Conservation (phyloP, 192 early-diverging fungal genomes). For the Entophlyctis luteolus region DNA sequence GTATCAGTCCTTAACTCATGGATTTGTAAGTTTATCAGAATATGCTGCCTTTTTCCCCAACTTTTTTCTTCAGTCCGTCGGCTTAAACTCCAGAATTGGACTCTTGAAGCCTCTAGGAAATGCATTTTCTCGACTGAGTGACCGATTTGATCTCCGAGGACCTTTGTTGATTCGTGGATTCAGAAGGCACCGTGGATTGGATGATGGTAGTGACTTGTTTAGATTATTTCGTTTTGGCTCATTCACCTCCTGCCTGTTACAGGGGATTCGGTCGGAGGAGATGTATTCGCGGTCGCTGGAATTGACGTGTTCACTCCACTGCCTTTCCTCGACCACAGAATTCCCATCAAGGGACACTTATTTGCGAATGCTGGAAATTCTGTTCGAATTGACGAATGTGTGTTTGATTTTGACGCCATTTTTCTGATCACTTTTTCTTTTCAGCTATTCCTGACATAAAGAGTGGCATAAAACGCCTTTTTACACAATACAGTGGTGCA, state of each 20-base stretch:
- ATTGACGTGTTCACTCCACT: background rate
- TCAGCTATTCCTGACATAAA: too few species aligned
- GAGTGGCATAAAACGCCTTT: too few species aligned
- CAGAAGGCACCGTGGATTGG: too few species aligned
- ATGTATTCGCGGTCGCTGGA: background rate
- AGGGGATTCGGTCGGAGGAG: background rate
- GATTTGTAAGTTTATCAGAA: background rate
- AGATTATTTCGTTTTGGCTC: too few species aligned
- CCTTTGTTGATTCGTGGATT: too few species aligned
- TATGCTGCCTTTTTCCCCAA: slow-evolving; percentile 10
- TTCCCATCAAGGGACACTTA: background rate
- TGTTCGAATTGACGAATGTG: background rate
- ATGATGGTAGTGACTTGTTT: too few species aligned
- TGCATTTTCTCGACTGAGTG: background rate
- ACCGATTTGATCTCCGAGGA: background rate
- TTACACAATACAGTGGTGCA: background rate
- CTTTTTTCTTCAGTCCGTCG: slow-evolving; percentile 8
- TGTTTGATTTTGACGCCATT: background rate
- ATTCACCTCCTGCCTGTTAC: too few species aligned
- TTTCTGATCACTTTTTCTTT: background rate
- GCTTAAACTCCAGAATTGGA: background rate
- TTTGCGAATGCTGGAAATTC: background rate
- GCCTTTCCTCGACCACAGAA: background rate
- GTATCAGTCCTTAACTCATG: slow-evolving; percentile 19
- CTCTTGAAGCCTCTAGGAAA: background rate